These are phyloP conservation scores for Metschnikowia kunwiensis DNA, from an alignment of 805 yeast genomes.

Conservation along the genomic window DNA sequence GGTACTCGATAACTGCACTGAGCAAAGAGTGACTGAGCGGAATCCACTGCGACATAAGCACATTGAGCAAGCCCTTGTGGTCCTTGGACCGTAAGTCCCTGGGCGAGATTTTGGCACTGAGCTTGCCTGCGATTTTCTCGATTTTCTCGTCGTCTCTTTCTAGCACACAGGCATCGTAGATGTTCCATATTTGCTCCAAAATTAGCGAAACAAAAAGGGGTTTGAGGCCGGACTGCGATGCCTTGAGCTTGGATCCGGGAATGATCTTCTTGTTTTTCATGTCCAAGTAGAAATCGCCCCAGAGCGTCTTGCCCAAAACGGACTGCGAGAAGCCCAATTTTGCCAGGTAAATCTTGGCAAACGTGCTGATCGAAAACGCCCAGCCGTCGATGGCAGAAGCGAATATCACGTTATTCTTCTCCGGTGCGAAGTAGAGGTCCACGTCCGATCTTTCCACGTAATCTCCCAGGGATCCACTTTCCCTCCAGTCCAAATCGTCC, in stretches of 20 bases:
- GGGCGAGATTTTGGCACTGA: slow-evolving; percentile 65
- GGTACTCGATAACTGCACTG: slow-evolving; percentile 74
- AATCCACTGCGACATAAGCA: slow-evolving; percentile 88
- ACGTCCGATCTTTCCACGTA: slow-evolving; percentile 75
- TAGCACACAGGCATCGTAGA: slow-evolving; percentile 67
- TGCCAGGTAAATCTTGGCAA: slow-evolving; percentile 79
- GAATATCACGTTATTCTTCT: slow-evolving; percentile 82
- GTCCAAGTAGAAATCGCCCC: slow-evolving; percentile 94
- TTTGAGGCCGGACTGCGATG: slow-evolving; percentile 49
- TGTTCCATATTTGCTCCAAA: slow-evolving; percentile 87
- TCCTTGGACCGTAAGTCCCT: slow-evolving; percentile 82
- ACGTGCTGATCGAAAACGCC: slow-evolving; percentile 91
- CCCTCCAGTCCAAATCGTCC: slow-evolving; percentile 77
- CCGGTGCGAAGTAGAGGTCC: slow-evolving; percentile 84
- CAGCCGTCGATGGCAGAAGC: slow-evolving; percentile 94
- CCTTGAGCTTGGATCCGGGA: slow-evolving; percentile 60
- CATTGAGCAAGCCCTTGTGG: slow-evolving; percentile 54
- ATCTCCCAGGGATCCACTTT: slow-evolving; percentile 52
- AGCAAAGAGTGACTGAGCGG: slow-evolving; percentile 87
- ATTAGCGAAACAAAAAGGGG: slow-evolving; percentile 86
- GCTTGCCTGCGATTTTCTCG: slow-evolving; percentile 68
- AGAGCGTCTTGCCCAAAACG: slow-evolving; percentile 76
- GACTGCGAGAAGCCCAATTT: slow-evolving; percentile 81
- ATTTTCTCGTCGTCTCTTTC: slow-evolving; percentile 68
- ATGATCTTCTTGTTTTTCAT: slow-evolving; percentile 84